Base-by-base conservation (phyloP, 2,329 filamentous ascomycete genomes). In the Elsinoe arachidis region DNA sequence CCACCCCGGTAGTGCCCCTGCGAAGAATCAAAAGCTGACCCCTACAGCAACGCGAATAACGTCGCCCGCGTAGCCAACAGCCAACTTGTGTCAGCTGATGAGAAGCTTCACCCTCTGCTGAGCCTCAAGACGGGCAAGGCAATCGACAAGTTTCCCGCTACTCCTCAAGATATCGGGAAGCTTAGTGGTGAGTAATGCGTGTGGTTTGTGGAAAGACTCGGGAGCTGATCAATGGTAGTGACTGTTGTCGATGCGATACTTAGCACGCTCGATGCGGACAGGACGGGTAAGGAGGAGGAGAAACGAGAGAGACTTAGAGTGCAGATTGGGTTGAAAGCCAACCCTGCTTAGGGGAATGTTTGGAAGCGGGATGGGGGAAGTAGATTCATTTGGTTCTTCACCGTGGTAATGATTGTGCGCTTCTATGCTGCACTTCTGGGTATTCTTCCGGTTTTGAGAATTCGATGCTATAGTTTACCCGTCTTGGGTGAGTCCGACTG, bases 41-140 rank as follows among this genome's bases (percentile, higher is more conserved):
- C 35, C 15, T 34, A 37, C 51, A 67, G 64, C 12, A 68, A 67
- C 39, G 59, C 63, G 30, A 69, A 68, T 62, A 68, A 67, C 53
- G 59, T 69, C 23, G 64, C 67, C 38, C 63, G 66, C 23, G 67
- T 69, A 15, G 65, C 67, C 4, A 70, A 69, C 63, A 66, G 64
- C 39, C 64, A 68, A 14, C 57, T 69, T 41, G 63, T 59, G 2
- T 59, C 59, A 30, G 61, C 59, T n/a, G 65, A 67, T 30, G 68
- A 66, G 35, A 66, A 66, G 57, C 55, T 70, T 47, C 59, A 63
- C 11, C 63, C 64, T 4, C 56, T 70, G n/a, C 37, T 66, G 5
- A 63, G 61, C 12, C 55, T 70, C 15, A 69, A 68, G 63, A 68
- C 63, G 2, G 62, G 64, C 54, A 66, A 65, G 44, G 55, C 65